phyloP scores from a whole-genome alignment of 345 rosid genomes.

The Boechera retrofracta region DNA sequence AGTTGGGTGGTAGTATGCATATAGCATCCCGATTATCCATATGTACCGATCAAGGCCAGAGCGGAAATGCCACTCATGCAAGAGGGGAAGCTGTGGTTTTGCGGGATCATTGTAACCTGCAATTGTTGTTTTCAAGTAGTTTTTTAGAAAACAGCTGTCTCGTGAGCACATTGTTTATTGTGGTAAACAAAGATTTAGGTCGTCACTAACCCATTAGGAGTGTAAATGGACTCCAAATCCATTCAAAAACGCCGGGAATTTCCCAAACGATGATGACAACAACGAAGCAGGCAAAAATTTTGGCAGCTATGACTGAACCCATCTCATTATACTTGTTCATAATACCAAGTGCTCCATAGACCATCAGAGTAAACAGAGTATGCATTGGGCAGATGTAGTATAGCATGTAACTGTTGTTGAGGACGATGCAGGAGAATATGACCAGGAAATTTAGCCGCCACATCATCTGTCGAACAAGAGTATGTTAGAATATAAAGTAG shows the following conservation, averaged over 20 bases:
- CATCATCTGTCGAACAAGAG: slow-evolving; percentile 83
- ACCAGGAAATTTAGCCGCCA: slow-evolving; percentile 99
- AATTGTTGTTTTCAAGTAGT: slow-evolving; percentile 37
- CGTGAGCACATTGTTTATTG: slow-evolving; percentile 24
- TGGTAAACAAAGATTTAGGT: slow-evolving; percentile 30
- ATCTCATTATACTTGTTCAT: slow-evolving; percentile 87
- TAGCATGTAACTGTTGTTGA: slow-evolving; percentile 87
- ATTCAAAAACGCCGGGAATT: slow-evolving; percentile 90
- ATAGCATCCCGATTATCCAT: slow-evolving; percentile 98
- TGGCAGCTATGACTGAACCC: slow-evolving; percentile 77
- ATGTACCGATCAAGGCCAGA: slow-evolving; percentile 99
- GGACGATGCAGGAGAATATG: slow-evolving; percentile 79
- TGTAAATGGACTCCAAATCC: slow-evolving; percentile 93
- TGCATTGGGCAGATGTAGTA: slow-evolving; percentile 99
- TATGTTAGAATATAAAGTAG: slow-evolving; percentile 37
- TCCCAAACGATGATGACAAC: slow-evolving; percentile 93
- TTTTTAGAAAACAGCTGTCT: background rate
- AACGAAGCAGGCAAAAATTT: slow-evolving; percentile 75
- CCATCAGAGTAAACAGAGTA: slow-evolving; percentile 98
- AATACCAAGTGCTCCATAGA: slow-evolving; percentile 92
- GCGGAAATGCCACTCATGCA: slow-evolving; percentile 99
- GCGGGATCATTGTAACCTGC: slow-evolving; percentile 95
- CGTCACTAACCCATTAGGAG: slow-evolving; percentile 75
- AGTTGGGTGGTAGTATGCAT: slow-evolving; percentile 98
- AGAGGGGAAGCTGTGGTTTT: slow-evolving; percentile 64